Evolutionary conservation across 2,329 filamentous ascomycete genomes (phyloP), one percentile per base, ranked within the genome.

Genomic region (Trichoderma oligosporum): DNA sequence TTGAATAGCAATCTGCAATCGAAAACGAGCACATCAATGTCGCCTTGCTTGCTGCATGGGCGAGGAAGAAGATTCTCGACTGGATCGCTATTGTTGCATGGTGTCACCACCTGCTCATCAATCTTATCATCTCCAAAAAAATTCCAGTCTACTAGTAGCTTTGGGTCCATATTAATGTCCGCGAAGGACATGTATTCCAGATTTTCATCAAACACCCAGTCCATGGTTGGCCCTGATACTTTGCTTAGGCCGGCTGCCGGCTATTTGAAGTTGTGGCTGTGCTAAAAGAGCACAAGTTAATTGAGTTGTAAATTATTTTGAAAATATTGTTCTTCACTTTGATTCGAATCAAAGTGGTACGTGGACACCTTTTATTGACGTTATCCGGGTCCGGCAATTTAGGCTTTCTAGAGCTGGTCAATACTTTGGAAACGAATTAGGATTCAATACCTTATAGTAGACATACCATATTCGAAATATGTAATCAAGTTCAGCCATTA

Each of bases 321-420:
- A 25, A 12, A 47, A 22, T 45, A 47, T 47, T 22, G 20, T n/a
- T 47, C 20, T 47, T 12, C 14, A 31, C 42, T 46, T 25, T 31
- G 38, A 22, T 8, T 22, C 16, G 27, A 6, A 29, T 46, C 42
- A 31, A 25, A 46, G 42, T 16, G n/a, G 16, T 24, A n/a, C 16
- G 12, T 47, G 44, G 44, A 47, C 39, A 42, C 44, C 44, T 47
- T 47, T 47, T 47, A 47, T 4, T n/a, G 44, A 47, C 44, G 44
- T 22, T 47, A 47, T 47, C 44, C 44, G 18, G 44, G 44, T 47
- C 44, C 3, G 44, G 18, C 44, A 47, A 47, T 47, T 7, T 47
- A 11, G 44, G 44, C 44, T 33, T 47, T 18, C 44, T 47, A n/a
- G 44, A 20, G 18, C 25, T 7, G 7, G 44, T 47, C 16, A 47